Evolutionary conservation across 176 grass and related monocot species (phyloP).

Genomic region (Juncus effusus): DNA sequence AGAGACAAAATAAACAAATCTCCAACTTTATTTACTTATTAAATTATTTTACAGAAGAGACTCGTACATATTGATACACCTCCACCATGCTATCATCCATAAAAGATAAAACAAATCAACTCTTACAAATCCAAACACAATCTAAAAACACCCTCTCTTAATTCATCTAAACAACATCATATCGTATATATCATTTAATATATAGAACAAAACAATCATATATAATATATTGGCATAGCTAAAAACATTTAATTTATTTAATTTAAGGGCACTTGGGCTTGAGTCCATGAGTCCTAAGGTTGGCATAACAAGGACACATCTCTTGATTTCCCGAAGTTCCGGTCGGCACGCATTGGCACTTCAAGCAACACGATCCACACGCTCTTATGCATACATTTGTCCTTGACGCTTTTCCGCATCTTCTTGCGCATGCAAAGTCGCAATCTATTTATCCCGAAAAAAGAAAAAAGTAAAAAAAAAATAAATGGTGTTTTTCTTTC

Average conservation of each 20-base stretch:
- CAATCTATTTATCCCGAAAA: constrained; percentile 16
- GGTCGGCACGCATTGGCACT: constrained; percentile 14
- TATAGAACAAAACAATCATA: no score
- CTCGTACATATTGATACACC: no score
- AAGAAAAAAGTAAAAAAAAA: constrained; percentile 1
- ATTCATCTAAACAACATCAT: no score
- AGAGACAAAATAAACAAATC: no score
- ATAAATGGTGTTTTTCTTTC: background rate
- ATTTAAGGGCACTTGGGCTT: constrained; percentile 27
- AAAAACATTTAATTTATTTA: background rate
- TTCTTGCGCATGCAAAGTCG: constrained; percentile 30
- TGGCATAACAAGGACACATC: constrained; percentile 30
- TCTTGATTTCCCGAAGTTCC: constrained; percentile 24
- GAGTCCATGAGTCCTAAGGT: constrained; percentile 20
- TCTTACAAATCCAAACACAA: no score
- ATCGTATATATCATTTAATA: no score
- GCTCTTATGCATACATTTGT: constrained; percentile 23
- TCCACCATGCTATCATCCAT: no score
- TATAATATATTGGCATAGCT: no score
- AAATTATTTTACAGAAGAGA: no score
- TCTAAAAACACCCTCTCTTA: no score
- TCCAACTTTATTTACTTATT: no score
- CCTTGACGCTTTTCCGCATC: constrained; percentile 19
- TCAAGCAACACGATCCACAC: constrained; percentile 24
- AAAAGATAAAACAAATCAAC: no score